A percentile compares a stretch with the other conserved stretches of the same genome.
Evolutionary conservation across 495 filamentous ascomycete species (phyloP).

Genomic region (Aspergillus indologenus): DNA sequence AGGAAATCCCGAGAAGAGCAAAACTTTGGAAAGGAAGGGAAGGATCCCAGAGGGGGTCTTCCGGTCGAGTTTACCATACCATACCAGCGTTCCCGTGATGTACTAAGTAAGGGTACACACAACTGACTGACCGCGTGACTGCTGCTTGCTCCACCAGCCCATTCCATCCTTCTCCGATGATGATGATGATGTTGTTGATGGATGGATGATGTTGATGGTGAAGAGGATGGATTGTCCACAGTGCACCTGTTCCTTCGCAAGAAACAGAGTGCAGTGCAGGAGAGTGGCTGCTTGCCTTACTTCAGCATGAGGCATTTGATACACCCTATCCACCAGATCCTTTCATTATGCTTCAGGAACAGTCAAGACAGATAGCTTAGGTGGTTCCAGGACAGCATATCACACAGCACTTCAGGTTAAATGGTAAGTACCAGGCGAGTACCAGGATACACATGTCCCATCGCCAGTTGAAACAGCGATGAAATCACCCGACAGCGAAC

Average conservation of each 20-base stretch:
- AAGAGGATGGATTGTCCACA: neutral
- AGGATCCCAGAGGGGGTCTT: neutral
- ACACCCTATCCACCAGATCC: neutral
- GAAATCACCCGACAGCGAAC: neutral
- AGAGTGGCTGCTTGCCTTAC: neutral
- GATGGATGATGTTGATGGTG: neutral
- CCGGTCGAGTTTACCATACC: neutral
- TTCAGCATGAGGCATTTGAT: neutral
- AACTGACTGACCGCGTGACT: conserved; percentile 20
- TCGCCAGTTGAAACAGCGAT: neutral
- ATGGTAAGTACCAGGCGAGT: neutral
- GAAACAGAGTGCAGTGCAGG: neutral
- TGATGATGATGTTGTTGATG: neutral
- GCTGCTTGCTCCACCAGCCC: conserved; percentile 13
- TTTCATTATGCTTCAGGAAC: neutral
- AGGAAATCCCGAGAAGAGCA: conserved; percentile 1
- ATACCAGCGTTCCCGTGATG: neutral
- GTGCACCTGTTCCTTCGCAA: neutral
- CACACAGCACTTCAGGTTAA: neutral
- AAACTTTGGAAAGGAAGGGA: neutral
- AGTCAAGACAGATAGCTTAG: neutral
- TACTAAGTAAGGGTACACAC: conserved; percentile 14
- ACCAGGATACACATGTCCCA: neutral
- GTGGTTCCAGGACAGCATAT: neutral
- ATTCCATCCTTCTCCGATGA: conserved; percentile 12